Evolutionary conservation across 148 eudicot genomes (phyloP).

Genomic region (Silene uniflora): DNA sequence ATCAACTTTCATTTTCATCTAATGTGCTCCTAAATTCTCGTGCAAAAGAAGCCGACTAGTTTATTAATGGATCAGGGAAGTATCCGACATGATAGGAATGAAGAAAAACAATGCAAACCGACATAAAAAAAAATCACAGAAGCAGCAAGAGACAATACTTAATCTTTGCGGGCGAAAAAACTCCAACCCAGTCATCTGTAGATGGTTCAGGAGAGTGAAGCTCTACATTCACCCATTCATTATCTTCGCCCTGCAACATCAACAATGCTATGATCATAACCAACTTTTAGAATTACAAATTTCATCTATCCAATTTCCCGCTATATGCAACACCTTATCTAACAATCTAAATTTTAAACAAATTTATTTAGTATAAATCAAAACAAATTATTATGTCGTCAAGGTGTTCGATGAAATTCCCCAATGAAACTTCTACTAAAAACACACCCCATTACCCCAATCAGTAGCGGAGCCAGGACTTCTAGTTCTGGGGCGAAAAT

Average conservation of each 20-base stretch:
- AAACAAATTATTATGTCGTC: too few species aligned
- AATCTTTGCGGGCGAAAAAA: constrained; percentile 75
- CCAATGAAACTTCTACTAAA: neutral
- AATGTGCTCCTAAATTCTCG: too few species aligned
- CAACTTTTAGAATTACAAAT: too few species aligned
- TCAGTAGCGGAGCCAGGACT: too few species aligned
- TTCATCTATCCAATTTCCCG: too few species aligned
- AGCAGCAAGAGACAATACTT: constrained; percentile 24
- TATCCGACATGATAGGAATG: neutral
- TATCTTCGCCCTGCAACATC: constrained; percentile 63
- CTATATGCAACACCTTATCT: too few species aligned
- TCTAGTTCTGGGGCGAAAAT: too few species aligned
- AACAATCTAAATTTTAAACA: neutral
- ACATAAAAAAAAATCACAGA: neutral
- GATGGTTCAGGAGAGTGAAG: constrained; percentile 53
- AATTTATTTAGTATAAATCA: too few species aligned
- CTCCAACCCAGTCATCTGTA: constrained; percentile 88
- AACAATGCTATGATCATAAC: neutral
- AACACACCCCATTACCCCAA: neutral
- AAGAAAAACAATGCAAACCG: neutral
- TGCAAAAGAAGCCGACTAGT: neutral
- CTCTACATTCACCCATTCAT: constrained; percentile 62
- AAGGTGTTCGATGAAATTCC: constrained; percentile 17
- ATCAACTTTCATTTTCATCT: too few species aligned
- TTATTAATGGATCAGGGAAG: too few species aligned